Evolutionary conservation across 2,329 filamentous ascomycete species (phyloP), one percentile per base, ranked within the genome.

Genomic region (Colletotrichum brevisporum): DNA sequence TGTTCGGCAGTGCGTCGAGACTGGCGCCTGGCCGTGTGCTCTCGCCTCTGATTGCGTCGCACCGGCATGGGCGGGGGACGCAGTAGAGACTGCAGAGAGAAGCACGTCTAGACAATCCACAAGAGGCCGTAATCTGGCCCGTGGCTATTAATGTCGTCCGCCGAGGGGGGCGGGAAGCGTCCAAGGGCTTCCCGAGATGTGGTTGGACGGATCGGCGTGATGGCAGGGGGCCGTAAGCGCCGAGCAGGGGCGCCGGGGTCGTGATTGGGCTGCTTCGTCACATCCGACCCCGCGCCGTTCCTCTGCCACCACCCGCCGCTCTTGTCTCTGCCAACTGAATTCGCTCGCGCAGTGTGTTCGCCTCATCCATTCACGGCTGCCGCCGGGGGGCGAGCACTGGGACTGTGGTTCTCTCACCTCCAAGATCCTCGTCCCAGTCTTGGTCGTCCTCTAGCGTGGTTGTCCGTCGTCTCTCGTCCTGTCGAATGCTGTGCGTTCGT

Each of bases 1-100:
- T 79, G 81, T 79, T 79, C 77, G 77, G 75, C 75, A 78, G 76
- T 83, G 82, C 80, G 76, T 81, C 79, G 77, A 78, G 76, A 76
- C 79, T 79, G 81, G 80, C 78, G 78, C 81, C 79, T 78, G 73
- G 73, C 65, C 63, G 73, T 79, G 78, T 81, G 78, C 79, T 78
- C 76, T 79, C 76, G 77, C 77, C 74, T 79, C 79, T 81, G 75
- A 83, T 82, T 84, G 31, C 31, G 31, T 36, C 10, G 31, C 31
- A 36, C 10, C 31, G 31, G 21, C 21, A 24, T 24, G 21, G 21
- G 21, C 21, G 21, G 21, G 21, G 21, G 21, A 24, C 21, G 21
- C 21, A 24, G 21, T 24, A 24, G 21, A 24, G 21, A 24, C 21
- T 24, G 21, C 21, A 24, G 21, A 24, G 21, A 24, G 21, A 24